These are phyloP conservation scores for Gentiana dahurica DNA, from an alignment of 257 asterid species.

Conservation along the genomic window DNA sequence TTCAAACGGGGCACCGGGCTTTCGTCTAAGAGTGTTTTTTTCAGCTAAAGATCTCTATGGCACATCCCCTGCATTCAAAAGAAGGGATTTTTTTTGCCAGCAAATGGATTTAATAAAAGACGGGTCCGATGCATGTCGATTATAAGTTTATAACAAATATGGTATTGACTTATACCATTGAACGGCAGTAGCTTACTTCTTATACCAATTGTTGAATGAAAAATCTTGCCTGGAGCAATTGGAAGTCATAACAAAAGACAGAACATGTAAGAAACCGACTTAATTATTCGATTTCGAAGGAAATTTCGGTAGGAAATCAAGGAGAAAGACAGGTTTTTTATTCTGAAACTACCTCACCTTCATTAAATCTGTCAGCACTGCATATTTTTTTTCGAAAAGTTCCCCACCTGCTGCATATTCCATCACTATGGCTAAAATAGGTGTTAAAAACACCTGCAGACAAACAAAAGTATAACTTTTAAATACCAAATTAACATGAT, in stretches of 20 bases:
- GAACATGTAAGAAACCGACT: not conserved
- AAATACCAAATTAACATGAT: not conserved
- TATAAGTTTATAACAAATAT: not conserved
- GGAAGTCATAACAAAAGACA: not conserved
- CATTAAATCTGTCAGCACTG: no score
- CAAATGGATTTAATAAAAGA: no score
- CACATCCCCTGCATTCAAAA: conserved; percentile 54
- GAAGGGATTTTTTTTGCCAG: no score
- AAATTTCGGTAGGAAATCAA: conserved; percentile 38
- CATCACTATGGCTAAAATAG: conserved; percentile 64
- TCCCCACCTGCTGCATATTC: no score
- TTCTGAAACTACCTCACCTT: no score
- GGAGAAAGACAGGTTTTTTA: no score
- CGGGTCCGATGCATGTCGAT: no score
- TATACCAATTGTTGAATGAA: conserved; percentile 69
- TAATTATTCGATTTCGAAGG: conserved; percentile 68
- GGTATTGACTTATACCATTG: conserved; percentile 30
- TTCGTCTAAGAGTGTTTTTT: conserved; percentile 62
- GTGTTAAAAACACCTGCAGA: conserved; percentile 57
- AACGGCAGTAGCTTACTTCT: conserved; percentile 17
- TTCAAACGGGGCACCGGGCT: conserved; percentile 59
- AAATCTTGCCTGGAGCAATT: conserved; percentile 42
- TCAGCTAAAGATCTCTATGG: conserved; percentile 78
- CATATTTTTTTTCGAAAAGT: no score
- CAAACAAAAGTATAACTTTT: not conserved